These are phyloP conservation scores for Acidiella bohemica DNA, from an alignment of 495 filamentous ascomycete genomes.

Conservation along the genomic window DNA sequence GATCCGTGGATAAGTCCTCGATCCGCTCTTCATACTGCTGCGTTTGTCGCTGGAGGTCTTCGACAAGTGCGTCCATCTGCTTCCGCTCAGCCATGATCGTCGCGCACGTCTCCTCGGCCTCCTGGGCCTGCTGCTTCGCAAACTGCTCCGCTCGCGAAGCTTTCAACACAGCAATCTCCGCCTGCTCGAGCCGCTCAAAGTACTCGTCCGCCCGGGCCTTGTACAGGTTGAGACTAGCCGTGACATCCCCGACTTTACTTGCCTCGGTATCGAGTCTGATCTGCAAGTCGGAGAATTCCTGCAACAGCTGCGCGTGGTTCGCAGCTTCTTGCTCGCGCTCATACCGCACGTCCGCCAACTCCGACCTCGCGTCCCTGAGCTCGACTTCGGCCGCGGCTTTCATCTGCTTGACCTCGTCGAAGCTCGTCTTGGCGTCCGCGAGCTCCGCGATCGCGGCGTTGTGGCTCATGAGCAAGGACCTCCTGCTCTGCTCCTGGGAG, in stretches of 20 bases:
- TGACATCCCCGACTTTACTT: conserved; percentile 71
- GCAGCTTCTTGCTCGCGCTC: conserved; percentile 72
- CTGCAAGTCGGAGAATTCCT: conserved; percentile 88
- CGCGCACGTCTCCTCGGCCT: conserved; percentile 83
- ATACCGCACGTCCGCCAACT: conserved; percentile 63
- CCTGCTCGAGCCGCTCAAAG: conserved; percentile 93
- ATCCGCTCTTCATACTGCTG: conserved; percentile 82
- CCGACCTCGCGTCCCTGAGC: conserved; percentile 67
- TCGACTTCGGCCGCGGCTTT: conserved; percentile 76
- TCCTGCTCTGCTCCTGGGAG: conserved; percentile 80
- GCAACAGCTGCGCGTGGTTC: conserved; percentile 72
- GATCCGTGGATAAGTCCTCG: conserved; percentile 82
- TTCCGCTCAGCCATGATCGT: conserved; percentile 86
- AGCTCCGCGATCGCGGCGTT: conserved; percentile 77
- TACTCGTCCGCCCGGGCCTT: conserved; percentile 93
- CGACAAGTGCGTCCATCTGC: conserved; percentile 73
- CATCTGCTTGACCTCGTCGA: conserved; percentile 70
- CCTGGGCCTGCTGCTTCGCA: conserved; percentile 71
- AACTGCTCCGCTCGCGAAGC: conserved; percentile 86
- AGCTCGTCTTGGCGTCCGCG: conserved; percentile 68
- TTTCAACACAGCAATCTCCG: conserved; percentile 89
- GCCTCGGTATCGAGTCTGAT: conserved; percentile 83
- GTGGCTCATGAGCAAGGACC: conserved; percentile 66
- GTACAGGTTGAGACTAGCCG: conserved; percentile 73
- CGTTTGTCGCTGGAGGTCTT: conserved; percentile 79